Evolutionary conservation across 345 rosid species (phyloP), one percentile per base, ranked within the genome.

Genomic region (Lepidium aucheri): DNA sequence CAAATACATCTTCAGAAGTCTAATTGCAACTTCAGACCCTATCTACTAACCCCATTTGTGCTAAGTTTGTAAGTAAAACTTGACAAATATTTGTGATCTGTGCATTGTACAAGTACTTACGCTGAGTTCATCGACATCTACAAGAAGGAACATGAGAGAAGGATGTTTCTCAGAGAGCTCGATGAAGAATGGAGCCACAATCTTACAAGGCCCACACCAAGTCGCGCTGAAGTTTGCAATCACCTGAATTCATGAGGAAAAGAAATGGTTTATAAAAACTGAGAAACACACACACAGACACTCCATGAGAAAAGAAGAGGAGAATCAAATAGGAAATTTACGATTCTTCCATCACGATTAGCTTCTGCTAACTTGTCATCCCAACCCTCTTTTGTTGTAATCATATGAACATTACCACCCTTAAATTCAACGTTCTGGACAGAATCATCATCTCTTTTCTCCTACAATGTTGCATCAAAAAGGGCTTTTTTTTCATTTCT

Each of bases 181-280:
- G 4, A 74, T 33, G 77, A 44, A 86, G 56, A 76, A 79, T 45
- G 91, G 86, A 0, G 97, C 96, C 15, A 88, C 81, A 70, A 83
- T 55, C 72, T 80, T 84, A 76, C 94, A 85, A 9, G 96, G 97
- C 52, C 91, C 89, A 74, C 97, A 86, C 97, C 97, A 91, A 26
- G 86, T 72, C 2, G 97, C 94, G 39, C 94, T 88, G 80, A 91
- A 91, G 81, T 91, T 91, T 32, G 86, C 96, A 60, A 88, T 16
- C 53, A 85, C 85, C 96, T 91, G 86, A 12, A 10, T 73, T 55
- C 32, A 41, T 59, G 42, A 73, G 8, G 7, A 30, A 28, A 9
- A 34, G 5, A 24, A 8, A 22, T 40, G 20, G 60, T 39, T 54
- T 56, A 49, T 65, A 17, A 17, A 70, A 40, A 43, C 14, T 10